Evolutionary conservation across 169 alveolate species (phyloP).

Genomic region (Cystoisospora suis): DNA sequence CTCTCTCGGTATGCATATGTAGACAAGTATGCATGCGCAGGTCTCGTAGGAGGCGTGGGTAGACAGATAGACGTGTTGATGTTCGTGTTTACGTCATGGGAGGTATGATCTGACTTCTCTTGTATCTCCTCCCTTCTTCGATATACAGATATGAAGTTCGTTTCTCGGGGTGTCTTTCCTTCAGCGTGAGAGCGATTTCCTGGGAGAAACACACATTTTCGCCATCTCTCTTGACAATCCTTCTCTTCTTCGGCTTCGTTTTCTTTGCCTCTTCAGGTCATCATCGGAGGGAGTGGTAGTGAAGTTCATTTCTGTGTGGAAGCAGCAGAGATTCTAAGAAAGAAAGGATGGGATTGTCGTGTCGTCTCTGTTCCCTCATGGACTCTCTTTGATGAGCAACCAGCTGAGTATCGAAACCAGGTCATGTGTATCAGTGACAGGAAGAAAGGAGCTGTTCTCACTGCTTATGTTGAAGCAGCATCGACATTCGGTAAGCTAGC

Average conservation of each 20-base stretch:
- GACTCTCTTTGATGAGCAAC: conserved; percentile 77
- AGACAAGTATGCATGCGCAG: too few species aligned
- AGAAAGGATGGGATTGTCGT: conserved; percentile 70
- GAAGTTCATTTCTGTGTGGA: conserved; percentile 77
- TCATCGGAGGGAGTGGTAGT: conserved; percentile 75
- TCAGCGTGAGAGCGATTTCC: not conserved
- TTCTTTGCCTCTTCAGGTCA: conserved; percentile 53
- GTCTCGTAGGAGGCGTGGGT: too few species aligned
- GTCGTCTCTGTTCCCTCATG: conserved; percentile 82
- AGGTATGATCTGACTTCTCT: too few species aligned
- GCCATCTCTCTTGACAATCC: not conserved
- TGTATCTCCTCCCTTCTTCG: too few species aligned
- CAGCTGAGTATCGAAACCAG: conserved; percentile 52
- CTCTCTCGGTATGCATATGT: too few species aligned
- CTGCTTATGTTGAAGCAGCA: conserved; percentile 66
- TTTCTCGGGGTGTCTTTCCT: not conserved
- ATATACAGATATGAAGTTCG: too few species aligned
- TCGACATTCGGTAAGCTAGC: conserved; percentile 45
- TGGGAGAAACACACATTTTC: not conserved
- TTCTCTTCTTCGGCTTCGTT: not conserved
- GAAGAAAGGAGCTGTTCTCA: conserved; percentile 38
- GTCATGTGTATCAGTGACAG: conserved; percentile 44
- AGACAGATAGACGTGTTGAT: not conserved
- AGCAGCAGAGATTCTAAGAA: conserved; percentile 68
- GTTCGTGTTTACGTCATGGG: not conserved